phyloP scores from a whole-genome alignment of 192 early-diverging fungal genomes.

The Backusella liffmaniae region DNA sequence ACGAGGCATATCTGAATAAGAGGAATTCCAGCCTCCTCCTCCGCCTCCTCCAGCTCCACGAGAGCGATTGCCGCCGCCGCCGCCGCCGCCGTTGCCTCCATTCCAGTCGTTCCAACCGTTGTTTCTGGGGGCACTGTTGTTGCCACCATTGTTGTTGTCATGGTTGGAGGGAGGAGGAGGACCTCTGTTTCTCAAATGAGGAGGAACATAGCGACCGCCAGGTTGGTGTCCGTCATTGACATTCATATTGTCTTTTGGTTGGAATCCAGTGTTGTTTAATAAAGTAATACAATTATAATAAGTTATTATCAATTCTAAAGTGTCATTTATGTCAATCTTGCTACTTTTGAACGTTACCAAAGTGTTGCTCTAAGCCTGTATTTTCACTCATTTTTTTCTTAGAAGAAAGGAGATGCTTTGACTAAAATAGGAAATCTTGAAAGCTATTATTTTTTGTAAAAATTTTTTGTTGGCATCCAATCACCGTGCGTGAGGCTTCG shows the following conservation, averaged over 20 bases:
- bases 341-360: slow-evolving; percentile 51
- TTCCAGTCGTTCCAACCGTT: slow-evolving; percentile 31
- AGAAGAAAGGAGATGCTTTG: slow-evolving; percentile 5
- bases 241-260: slow-evolving; percentile 62
- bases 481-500: not conserved
- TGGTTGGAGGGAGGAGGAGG: slow-evolving; percentile 13
- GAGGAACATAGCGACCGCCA: slow-evolving; percentile 60
- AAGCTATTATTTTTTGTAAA: slow-evolving; percentile 7
- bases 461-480: not conserved
- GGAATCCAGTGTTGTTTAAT: not conserved
- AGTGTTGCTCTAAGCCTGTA: slow-evolving; percentile 69
- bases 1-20: slow-evolving; percentile 29
- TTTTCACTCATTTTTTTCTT: slow-evolving; percentile 12
- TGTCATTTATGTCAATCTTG: not conserved
- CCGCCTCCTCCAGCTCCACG: not conserved
- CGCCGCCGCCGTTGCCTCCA: slow-evolving; percentile 9
- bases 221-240: slow-evolving; percentile 54
- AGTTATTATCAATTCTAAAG: not conserved
- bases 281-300: not conserved
- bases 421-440: slow-evolving; percentile 8
- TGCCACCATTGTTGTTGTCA: slow-evolving; percentile 25
- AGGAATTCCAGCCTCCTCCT: slow-evolving; percentile 20
- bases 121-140: not conserved
- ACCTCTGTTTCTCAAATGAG: slow-evolving; percentile 57
- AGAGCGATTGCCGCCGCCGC: not conserved